Evolutionary conservation across 116 monocot genomes (phyloP), one percentile per base, ranked within the genome.

Genomic region (Phalaenopsis hybrid): DNA sequence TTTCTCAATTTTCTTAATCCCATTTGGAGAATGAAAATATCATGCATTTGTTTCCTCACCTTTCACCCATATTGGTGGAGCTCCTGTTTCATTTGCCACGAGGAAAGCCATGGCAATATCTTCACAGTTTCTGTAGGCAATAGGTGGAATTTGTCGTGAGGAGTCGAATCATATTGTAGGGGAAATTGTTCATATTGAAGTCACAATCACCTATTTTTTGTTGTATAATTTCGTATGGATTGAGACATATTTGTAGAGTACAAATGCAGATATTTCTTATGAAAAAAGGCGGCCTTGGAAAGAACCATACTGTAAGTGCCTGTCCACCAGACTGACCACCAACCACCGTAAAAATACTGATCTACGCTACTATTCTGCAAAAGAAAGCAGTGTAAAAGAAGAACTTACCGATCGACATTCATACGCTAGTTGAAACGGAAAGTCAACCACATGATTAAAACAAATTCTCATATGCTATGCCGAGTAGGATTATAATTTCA

Each of bases 251-350:
- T 58, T 61, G 86, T 59, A 41, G 88, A 90, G 81, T 92, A 92
- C 80, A 90, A 61, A 74, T 83, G 88, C 55, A 90, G 79, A 67
- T 92, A 92, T 76, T 85, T 83, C 59, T 75, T 81, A 81, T 90
- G 88, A 80, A 92, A 92, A 84, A 90, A 92, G 79, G 90, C 90
- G 23, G 88, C 92, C 72, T 90, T 92, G 7, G 92, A 88, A 31
- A 92, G 92, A 85, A 92, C 82, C 86, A 92, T 92, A 80, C 90
- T 90, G 61, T 90, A 92, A 52, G 88, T 82, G 70, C 88, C 90
- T 45, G 63, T 90, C 92, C 92, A 90, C 90, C 92, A 90, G 31
- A 90, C 92, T 23, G 92, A 90, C 92, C 90, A 90, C 90, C 90
- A 90, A 18, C 90, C 90, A 74, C 88, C 88, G 76, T 92, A 92